These are phyloP conservation scores for Triticum aestivum DNA, from an alignment of 176 grass and related monocot genomes.

Conservation along the genomic window IWGSC_CS_RefSeq_v2.1 NC_057801.1:794079536-794080035, in stretches of 20 bases:
- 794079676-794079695: conserved; percentile 18
- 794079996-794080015: too few relatives aligned
- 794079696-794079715: not conserved
- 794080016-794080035: too few relatives aligned
- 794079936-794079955: too few relatives aligned
- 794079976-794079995: too few relatives aligned
- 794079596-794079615: not conserved
- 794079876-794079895: too few relatives aligned
- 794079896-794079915: too few relatives aligned
- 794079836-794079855: not conserved
- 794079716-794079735: not conserved
- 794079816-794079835: not conserved
- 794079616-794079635: not conserved
- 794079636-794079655: not conserved
- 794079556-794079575: not conserved
- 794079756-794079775: not conserved
- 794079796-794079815: not conserved
- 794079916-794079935: too few relatives aligned
- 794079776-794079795: not conserved
- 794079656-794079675: not conserved
- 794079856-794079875: too few relatives aligned
- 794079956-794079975: too few relatives aligned
- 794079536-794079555: not conserved
- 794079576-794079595: not conserved
- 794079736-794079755: not conserved